These are phyloP conservation scores for Sisymbrium irio DNA, from an alignment of 345 rosid genomes.

Conservation along the genomic window DNA sequence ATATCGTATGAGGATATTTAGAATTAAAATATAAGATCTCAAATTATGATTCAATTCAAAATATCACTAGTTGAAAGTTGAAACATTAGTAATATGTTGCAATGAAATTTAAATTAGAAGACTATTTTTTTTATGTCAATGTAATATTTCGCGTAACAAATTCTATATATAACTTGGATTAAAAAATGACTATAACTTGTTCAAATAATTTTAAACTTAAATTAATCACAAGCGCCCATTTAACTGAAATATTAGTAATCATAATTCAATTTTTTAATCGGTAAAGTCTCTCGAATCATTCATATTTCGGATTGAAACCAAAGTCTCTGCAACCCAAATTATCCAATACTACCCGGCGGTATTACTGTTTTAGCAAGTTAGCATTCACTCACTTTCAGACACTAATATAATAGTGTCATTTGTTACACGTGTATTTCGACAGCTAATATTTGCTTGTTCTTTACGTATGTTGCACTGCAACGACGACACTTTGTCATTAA, in stretches of 20 bases:
- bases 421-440: conserved; percentile 20
- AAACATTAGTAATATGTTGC: background rate
- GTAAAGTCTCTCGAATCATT: background rate
- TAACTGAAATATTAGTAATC: background rate
- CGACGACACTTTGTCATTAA: conserved; percentile 8
- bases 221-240: background rate
- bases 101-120: background rate
- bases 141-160: background rate
- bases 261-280: background rate
- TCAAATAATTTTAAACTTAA: background rate
- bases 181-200: background rate
- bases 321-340: background rate
- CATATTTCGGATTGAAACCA: background rate
- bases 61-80: background rate
- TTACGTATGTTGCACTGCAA: conserved; percentile 17
- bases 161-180: background rate
- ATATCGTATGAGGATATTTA: too few species aligned
- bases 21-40: too few species aligned
- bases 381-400: conserved; percentile 1
- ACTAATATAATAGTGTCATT: background rate
- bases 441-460: conserved; percentile 16
- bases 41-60: background rate
- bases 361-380: background rate
- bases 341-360: background rate
- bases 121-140: background rate